phyloP scores from a whole-genome alignment of 164 flowering plant species.

The Amborella trichopoda region DNA sequence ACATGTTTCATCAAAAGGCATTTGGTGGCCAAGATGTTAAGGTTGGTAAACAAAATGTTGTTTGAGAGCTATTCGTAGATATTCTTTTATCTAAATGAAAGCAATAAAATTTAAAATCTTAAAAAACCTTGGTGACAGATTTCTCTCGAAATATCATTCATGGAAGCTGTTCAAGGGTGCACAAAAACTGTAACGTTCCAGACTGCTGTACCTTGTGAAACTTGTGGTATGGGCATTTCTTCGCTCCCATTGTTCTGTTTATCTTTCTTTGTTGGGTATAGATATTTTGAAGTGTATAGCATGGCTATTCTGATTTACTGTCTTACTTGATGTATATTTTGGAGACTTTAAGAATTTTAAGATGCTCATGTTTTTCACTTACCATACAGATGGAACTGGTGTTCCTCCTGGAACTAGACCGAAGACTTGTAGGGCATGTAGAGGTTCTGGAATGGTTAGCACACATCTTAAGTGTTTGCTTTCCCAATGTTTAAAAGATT shows the following conservation, averaged over 20 bases:
- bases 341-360: conserved; percentile 10
- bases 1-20: conserved; percentile 22
- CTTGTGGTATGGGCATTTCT: conserved; percentile 69
- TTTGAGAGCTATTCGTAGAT: neutral
- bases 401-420: conserved; percentile 96
- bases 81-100: no score
- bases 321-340: no score
- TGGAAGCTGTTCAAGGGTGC: conserved; percentile 99
- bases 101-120: no score
- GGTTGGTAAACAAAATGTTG: conserved; percentile 19
- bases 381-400: conserved; percentile 93
- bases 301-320: no score
- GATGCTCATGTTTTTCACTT: no score
- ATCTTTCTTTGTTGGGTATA: neutral
- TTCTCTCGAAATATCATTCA: conserved; percentile 66
- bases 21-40: conserved; percentile 57
- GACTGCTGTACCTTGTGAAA: conserved; percentile 57
- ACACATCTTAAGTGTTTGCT: neutral
- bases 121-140: no score
- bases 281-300: neutral
- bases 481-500: neutral
- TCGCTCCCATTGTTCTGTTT: neutral
- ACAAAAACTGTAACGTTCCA: conserved; percentile 58
- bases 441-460: conserved; percentile 83
- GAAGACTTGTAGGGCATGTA: conserved; percentile 73